Evolutionary conservation across 1,284 basidiomycete species (phyloP).

Genomic region (Tilletia indica): DNA sequence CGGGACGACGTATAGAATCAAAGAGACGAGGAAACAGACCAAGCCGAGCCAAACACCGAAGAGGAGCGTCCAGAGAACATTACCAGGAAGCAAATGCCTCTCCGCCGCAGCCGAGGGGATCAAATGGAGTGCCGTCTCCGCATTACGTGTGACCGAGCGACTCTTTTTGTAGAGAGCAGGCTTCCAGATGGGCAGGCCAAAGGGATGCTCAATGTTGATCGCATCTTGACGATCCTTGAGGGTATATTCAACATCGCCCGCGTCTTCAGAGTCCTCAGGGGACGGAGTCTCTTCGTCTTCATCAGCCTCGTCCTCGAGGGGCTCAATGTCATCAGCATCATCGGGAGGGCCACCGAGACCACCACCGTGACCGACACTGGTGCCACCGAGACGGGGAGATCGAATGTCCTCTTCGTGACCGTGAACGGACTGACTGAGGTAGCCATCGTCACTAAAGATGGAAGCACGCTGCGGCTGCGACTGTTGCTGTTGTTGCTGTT

Average conservation of each 20-base stretch:
- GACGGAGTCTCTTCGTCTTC: constrained; percentile 19
- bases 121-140: constrained; percentile 88
- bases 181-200: constrained; percentile 99
- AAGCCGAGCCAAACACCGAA: constrained; percentile 79
- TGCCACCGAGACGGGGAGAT: constrained; percentile 9
- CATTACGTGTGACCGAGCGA: constrained; percentile 90
- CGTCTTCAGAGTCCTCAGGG: constrained; percentile 9
- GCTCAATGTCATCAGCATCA: constrained; percentile 26
- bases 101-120: constrained; percentile 88
- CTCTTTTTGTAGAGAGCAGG: constrained; percentile 98
- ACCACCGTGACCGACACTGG: constrained; percentile 22
- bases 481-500: background rate
- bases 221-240: constrained; percentile 90
- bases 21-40: constrained; percentile 69
- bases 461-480: background rate
- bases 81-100: constrained; percentile 83
- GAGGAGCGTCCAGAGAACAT: constrained; percentile 82
- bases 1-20: constrained; percentile 70
- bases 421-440: background rate
- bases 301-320: constrained; percentile 23
- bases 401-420: background rate
- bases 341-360: constrained; percentile 19
- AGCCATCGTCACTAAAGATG: constrained; percentile 13
- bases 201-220: constrained; percentile 98
- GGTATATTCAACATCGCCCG: constrained; percentile 76